These are phyloP conservation scores for Cicer bijugum DNA, from an alignment of 306 rosid genomes.

Conservation along the genomic window DNA sequence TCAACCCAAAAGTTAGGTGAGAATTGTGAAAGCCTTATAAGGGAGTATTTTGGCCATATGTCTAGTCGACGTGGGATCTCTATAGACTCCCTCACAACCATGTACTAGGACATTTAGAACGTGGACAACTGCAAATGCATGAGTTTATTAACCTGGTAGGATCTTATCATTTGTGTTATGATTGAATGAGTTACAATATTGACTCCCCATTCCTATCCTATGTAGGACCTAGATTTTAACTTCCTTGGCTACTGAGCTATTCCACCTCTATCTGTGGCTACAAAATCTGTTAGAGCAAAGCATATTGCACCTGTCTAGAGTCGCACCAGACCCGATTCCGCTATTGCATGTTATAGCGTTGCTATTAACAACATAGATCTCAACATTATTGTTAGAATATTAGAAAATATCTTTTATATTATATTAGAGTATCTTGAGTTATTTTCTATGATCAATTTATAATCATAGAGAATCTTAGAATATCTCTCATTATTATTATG, in stretches of 20 bases:
- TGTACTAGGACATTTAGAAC: constrained; percentile 4
- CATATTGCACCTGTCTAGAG: background rate
- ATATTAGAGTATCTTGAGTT: no score
- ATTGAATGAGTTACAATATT: background rate
- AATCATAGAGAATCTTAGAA: no score
- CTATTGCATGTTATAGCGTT: background rate
- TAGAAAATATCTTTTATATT: no score
- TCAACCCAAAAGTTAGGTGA: no score
- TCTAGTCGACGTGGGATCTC: no score
- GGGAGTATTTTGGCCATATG: no score
- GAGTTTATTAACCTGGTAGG: background rate
- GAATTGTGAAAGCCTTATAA: no score
- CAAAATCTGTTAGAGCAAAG: background rate
- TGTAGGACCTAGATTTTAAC: background rate
- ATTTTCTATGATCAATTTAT: no score
- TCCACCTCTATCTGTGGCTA: background rate
- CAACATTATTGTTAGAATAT: no score
- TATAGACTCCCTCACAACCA: no score
- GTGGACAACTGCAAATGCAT: background rate
- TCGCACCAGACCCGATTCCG: background rate
- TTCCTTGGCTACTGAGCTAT: background rate
- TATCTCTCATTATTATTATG: no score
- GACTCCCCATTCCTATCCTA: background rate
- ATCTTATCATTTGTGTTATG: background rate
- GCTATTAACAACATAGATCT: constrained; percentile 2